Percentiles rank a stretch among this genome's conserved stretches.
Evolutionary conservation across 805 yeast genomes (phyloP).

Genomic region (Sungouiella thailandica): DNA sequence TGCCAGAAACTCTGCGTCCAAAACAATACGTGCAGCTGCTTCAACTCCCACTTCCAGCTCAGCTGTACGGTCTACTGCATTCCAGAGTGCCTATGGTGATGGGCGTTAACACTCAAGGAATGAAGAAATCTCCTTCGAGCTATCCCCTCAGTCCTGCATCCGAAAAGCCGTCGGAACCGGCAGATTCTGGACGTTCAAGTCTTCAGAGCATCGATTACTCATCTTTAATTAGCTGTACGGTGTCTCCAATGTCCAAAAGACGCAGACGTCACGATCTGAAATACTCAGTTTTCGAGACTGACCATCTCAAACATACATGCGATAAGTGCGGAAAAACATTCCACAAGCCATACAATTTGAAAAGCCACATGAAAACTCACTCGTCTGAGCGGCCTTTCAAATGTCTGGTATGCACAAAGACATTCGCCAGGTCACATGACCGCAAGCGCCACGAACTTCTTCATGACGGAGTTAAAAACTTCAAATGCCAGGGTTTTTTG

Average conservation of each 20-base stretch:
- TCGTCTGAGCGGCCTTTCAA: conserved; percentile 67
- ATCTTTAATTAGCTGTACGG: conserved; percentile 31
- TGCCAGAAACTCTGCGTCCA: too few species aligned
- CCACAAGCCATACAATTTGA: conserved; percentile 46
- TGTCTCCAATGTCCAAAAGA: conserved; percentile 26
- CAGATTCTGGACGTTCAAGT: too few species aligned
- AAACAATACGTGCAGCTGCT: too few species aligned
- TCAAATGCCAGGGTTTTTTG: conserved; percentile 59
- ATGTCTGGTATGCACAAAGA: conserved; percentile 59
- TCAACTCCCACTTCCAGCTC: too few species aligned
- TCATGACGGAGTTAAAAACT: conserved; percentile 70
- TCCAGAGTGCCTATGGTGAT: too few species aligned
- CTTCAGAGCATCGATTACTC: conserved; percentile 30
- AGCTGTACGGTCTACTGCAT: too few species aligned
- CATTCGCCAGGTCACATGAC: conserved; percentile 76
- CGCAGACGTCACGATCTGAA: conserved; percentile 3
- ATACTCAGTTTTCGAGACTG: background rate
- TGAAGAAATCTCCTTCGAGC: too few species aligned
- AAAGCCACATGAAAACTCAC: conserved; percentile 48
- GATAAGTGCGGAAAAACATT: conserved; percentile 41
- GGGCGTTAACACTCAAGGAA: too few species aligned
- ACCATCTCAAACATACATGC: conserved; percentile 26
- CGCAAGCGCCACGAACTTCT: conserved; percentile 68
- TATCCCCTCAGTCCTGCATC: too few species aligned
- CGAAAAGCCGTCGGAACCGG: too few species aligned